Evolutionary conservation across 2,329 filamentous ascomycete species (phyloP), one percentile per base, ranked within the genome.

Genomic region (Aspergillus spinulosporus): DNA sequence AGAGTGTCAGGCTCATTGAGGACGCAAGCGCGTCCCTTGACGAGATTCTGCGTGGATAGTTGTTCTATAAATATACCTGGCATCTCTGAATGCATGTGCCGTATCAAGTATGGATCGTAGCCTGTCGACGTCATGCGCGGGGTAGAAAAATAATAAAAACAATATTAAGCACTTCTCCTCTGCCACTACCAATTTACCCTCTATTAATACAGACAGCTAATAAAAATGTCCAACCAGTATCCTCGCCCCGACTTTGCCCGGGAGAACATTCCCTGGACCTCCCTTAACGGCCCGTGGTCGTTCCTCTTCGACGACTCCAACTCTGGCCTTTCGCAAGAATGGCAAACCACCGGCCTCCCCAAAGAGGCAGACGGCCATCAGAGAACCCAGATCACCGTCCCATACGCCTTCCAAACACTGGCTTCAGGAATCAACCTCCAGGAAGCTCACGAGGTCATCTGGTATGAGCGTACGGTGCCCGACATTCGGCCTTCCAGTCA

Each of bases 261-360:
- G 53, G 70, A 74, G 32, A 66, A 75, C 28, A 76, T 86, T 29
- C 78, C 74, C 45, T 88, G 86, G 86, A 69, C 74, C 40, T 82
- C 82, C 1, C 80, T 88, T 46, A 83, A 88, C 61, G 85, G 85
- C 0, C 72, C 78, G 4, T 88, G 86, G 86, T 76, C 80, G 55
- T 85, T 88, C 64, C 69, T 84, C 46, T 88, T 88, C 58, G 86
- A 89, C 67, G 86, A 88, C 64, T 74, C 80, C 49, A 84, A 88
- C 64, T 67, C 78, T 44, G 86, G 86, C 0, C 72, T 84, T 15
- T 11, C 12, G 7, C 9, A 55, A 6, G 9, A 55, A 37, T 55
- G 53, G 53, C 39, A 9, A 3, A 9, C 36, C n/a, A 45, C 39
- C 3, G 53, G 53, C 3, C 48, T 56, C n/a, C 49, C 44, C 1